Evolutionary conservation across 179 eudicot species (phyloP), one percentile per base, ranked within the genome.

Genomic region (Sideroxylon spinosum): DNA sequence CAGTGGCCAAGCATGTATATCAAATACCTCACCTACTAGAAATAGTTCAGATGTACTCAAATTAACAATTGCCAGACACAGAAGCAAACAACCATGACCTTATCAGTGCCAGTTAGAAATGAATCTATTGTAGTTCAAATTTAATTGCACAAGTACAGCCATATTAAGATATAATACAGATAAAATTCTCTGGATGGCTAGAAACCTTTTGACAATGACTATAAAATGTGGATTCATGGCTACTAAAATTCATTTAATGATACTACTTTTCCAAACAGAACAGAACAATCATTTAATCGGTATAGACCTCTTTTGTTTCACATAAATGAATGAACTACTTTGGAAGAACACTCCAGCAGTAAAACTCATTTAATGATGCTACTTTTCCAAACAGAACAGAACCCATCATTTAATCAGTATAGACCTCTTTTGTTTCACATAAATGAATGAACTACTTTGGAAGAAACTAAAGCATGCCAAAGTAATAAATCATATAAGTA

Each of bases 141-240:
- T 48, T 62, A 46, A 73, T 17, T 60, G 32, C 29, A 17, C 14
- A 74, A 59, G 6, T 19, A n/a, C 29, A 32, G 67, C 28, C 59
- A 74, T 74, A 70, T 25, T 12, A 59, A 7, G n/a, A 60, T 12
- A 20, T 20, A 17, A 16, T 48, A 44, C 57, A 16, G 19, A 44
- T 48, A 28, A 16, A 62, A 23, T 46, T 62, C 16, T 62, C 25
- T 8, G 8, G 22, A 75, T 1, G 46, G 11, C 46, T 62, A 10
- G 60, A 28, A 74, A 74, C 67, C 74, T n/a, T 60, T 0, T 57
- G 19, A 60, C 56, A 20, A 20, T 44, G 70, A 76, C 37, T 48
- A 63, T 9, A 4, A 56, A 75, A 48, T 20, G 12, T 12, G 6
- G 19, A 75, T 12, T 32, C 2, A 9, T 5, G 7, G 22, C 49